These are phyloP conservation scores for Fusarium buharicum DNA, from an alignment of 2,329 filamentous ascomycete species.

Conservation along the genomic window DNA sequence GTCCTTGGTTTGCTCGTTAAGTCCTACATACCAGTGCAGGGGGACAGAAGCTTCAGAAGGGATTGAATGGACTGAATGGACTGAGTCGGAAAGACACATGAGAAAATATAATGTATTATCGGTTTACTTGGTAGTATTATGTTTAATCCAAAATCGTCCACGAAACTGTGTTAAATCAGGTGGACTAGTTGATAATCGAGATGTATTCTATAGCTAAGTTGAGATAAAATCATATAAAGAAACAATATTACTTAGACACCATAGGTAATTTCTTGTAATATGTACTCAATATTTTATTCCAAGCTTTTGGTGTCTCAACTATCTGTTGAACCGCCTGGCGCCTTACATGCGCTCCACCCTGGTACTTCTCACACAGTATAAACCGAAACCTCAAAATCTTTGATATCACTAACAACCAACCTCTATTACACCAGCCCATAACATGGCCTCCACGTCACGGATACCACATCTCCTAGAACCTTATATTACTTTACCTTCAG, in stretches of 20 bases:
- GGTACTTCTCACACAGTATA: constrained; percentile 33
- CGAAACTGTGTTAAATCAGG: no score
- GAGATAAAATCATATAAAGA: no score
- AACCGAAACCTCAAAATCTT: constrained; percentile 32
- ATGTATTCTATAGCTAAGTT: no score
- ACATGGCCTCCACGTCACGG: constrained; percentile 54
- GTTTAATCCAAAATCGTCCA: no score
- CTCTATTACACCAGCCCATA: not conserved
- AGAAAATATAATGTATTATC: not conserved
- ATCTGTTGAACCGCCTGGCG: not conserved
- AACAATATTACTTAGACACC: no score
- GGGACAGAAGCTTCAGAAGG: no score
- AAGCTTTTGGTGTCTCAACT: not conserved
- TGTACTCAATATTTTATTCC: no score
- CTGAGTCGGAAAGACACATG: not conserved
- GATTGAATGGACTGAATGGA: not conserved
- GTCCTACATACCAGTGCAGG: not conserved
- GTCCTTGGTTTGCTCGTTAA: not conserved
- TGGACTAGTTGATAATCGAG: no score
- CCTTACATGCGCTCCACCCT: constrained; percentile 15
- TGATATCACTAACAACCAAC: constrained; percentile 13
- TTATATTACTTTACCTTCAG: constrained; percentile 67
- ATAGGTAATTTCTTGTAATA: no score
- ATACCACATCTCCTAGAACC: constrained; percentile 73
- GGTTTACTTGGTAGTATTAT: not conserved